Conservation (phyloP, 768 basidiomycete species). For the Phlegmacium glaucopus region DNA sequence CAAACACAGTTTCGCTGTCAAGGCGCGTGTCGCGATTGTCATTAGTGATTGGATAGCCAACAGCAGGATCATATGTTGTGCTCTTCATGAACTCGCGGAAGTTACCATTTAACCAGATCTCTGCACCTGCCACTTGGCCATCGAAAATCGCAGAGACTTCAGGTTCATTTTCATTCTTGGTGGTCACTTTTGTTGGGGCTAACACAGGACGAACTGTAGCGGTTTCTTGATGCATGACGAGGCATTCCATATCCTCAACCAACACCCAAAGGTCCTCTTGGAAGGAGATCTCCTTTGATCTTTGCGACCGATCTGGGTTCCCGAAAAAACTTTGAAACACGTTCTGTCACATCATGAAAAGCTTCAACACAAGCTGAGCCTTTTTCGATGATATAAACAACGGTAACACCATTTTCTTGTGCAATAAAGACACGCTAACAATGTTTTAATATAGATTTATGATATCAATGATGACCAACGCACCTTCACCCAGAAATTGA, state of each 20-base stretch:
- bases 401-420: constrained; percentile 20
- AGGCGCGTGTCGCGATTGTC: not conserved
- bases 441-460: too few relatives aligned
- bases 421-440: constrained; percentile 21
- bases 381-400: constrained; percentile 23
- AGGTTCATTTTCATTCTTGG: too few relatives aligned
- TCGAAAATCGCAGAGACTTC: constrained; percentile 13
- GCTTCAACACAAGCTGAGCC: constrained; percentile 28
- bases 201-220: too few relatives aligned
- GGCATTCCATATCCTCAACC: constrained; percentile 15
- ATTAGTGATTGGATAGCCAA: constrained; percentile 18
- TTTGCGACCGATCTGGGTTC: constrained; percentile 14
- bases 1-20: constrained; percentile 13
- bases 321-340: constrained; percentile 18
- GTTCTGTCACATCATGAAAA: constrained; percentile 20
- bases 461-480: too few relatives aligned
- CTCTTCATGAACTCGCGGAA: constrained; percentile 14
- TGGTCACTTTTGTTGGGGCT: too few relatives aligned
- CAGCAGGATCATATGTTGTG: constrained; percentile 19
- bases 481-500: constrained; percentile 8
- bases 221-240: not conserved
- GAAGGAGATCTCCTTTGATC: constrained; percentile 19
- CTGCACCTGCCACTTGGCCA: constrained; percentile 11
- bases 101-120: constrained; percentile 17
- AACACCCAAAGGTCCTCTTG: constrained; percentile 18